Evolutionary conservation across 164 flowering plant genomes (phyloP).

Genomic region (Euptelea pleiosperma): DNA sequence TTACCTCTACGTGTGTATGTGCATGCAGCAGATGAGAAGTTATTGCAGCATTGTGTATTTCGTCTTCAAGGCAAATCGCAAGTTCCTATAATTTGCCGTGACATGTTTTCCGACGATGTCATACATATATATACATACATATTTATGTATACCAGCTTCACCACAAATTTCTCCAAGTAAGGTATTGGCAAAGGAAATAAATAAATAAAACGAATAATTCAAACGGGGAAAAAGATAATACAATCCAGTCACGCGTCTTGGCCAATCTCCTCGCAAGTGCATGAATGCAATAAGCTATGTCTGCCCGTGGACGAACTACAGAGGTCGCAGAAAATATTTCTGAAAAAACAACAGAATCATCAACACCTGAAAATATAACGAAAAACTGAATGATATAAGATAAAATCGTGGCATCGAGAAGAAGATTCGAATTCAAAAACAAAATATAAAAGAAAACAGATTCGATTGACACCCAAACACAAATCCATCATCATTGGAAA

Average conservation of each 20-base stretch:
- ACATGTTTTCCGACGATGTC: too few relatives aligned
- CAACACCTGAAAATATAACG: not conserved
- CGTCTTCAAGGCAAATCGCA: too few relatives aligned
- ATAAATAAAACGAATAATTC: not conserved
- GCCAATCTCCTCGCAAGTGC: conserved; percentile 76
- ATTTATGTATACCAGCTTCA: too few relatives aligned
- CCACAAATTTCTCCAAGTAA: conserved; percentile 1
- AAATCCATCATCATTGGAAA: not conserved
- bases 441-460: not conserved
- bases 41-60: too few relatives aligned
- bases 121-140: too few relatives aligned
- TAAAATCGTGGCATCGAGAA: too few relatives aligned
- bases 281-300: conserved; percentile 92
- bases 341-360: conserved; percentile 18
- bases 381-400: not conserved
- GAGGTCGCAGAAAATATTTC: conserved; percentile 79
- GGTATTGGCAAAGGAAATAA: not conserved
- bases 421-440: not conserved
- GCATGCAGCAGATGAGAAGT: too few relatives aligned
- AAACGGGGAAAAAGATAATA: conserved; percentile 22
- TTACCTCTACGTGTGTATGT: too few relatives aligned
- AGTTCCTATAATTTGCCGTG: too few relatives aligned
- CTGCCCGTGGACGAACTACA: conserved; percentile 75
- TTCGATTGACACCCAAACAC: not conserved
- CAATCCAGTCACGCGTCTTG: conserved; percentile 86